Evolutionary conservation across 106 monocot genomes (phyloP).

Genomic region (Dendrobium chrysotoxum): DNA sequence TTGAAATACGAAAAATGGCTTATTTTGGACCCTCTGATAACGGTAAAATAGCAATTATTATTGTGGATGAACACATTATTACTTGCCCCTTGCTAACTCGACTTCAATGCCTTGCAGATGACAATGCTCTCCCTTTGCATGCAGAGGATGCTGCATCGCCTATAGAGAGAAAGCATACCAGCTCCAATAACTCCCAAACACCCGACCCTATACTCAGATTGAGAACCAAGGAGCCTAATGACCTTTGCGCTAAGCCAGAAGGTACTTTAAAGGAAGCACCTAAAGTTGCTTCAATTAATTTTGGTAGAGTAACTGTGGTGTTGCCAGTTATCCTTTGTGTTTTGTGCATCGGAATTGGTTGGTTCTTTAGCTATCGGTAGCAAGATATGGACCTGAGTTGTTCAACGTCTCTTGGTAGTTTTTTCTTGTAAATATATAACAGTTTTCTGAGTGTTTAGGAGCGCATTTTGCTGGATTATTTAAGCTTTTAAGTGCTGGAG

Average conservation of each 20-base stretch:
- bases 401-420: not conserved
- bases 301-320: constrained; percentile 5
- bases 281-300: constrained; percentile 8
- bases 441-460: not conserved
- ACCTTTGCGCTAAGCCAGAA: constrained; percentile 3
- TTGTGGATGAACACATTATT: not conserved
- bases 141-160: not conserved
- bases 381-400: not conserved
- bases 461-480: not conserved
- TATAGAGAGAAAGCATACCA: not conserved
- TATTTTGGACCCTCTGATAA: constrained; percentile 3
- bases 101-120: constrained; percentile 9
- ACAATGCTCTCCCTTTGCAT: not conserved
- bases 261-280: not conserved
- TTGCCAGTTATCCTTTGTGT: not conserved
- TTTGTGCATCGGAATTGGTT: constrained; percentile 11
- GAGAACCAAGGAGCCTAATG: constrained; percentile 1
- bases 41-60: constrained; percentile 6
- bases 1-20: not conserved
- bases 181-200: not conserved
- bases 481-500: not conserved
- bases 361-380: constrained; percentile 8
- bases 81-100: not conserved
- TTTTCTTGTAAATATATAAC: not conserved
- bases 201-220: not conserved